These are phyloP conservation scores for Eimeria falciformis DNA, from an alignment of 169 alveolate species.

Conservation along the genomic window DNA sequence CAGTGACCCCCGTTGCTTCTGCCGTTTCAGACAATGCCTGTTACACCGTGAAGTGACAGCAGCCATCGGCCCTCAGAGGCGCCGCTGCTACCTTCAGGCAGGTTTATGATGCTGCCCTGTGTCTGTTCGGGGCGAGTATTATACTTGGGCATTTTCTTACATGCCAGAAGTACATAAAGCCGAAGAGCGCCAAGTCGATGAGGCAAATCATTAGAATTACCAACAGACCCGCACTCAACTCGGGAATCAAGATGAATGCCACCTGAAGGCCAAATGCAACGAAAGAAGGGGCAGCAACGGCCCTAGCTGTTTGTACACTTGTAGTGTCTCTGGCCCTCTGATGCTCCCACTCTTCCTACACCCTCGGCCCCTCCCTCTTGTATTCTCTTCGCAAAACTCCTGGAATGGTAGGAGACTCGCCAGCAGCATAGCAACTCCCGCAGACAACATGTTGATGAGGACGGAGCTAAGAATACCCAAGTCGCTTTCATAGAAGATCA, in stretches of 20 bases:
- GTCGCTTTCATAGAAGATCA: conserved; percentile 85
- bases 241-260: conserved; percentile 83
- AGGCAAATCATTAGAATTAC: conserved; percentile 83
- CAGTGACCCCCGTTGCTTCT: neutral
- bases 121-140: too few relatives aligned
- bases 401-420: conserved; percentile 31
- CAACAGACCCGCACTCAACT: conserved; percentile 81
- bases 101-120: too few relatives aligned
- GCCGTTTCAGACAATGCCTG: neutral
- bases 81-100: too few relatives aligned
- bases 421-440: conserved; percentile 83
- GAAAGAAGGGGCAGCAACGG: neutral
- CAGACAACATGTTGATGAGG: conserved; percentile 82
- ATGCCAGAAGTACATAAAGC: conserved; percentile 84
- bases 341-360: too few relatives aligned
- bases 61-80: too few relatives aligned
- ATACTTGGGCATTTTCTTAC: too few relatives aligned
- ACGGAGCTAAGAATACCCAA: conserved; percentile 81
- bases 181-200: conserved; percentile 85
- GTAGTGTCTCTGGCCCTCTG: too few relatives aligned
- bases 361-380: neutral
- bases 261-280: conserved; percentile 65
- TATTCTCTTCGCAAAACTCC: neutral
- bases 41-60: too few relatives aligned
- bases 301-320: too few relatives aligned